Conservation (phyloP, 768 basidiomycete species). For the Paxillus involutus region DNA sequence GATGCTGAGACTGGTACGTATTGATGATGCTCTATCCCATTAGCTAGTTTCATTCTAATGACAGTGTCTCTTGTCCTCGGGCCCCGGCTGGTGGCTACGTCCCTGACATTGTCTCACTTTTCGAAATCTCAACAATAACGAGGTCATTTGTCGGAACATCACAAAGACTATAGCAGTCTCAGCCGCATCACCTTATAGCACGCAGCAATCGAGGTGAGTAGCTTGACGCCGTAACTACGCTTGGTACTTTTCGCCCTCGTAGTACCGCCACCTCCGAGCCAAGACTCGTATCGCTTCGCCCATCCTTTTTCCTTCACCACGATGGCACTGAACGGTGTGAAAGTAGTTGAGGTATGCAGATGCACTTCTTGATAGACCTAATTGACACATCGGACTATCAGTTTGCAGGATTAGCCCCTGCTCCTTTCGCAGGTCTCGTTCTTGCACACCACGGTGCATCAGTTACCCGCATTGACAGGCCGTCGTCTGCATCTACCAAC, state of each 20-base stretch:
- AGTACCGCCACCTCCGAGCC: background rate
- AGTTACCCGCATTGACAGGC: conserved; percentile 73
- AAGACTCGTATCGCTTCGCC: background rate
- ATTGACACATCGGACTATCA: conserved; percentile 24
- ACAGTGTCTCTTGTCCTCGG: too few relatives aligned
- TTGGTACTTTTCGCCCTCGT: background rate
- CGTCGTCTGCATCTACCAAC: conserved; percentile 39
- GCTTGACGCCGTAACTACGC: too few relatives aligned
- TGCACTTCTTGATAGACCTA: background rate
- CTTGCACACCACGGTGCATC: conserved; percentile 79
- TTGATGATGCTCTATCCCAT: too few relatives aligned
- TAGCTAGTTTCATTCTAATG: too few relatives aligned
- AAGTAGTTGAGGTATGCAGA: conserved; percentile 46
- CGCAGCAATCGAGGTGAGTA: too few relatives aligned
- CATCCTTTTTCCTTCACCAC: background rate
- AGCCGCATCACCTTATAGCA: too few relatives aligned
- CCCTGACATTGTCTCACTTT: too few relatives aligned
- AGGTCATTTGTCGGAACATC: too few relatives aligned
- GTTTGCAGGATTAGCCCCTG: conserved; percentile 85
- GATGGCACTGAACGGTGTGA: conserved; percentile 52
- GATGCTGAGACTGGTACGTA: too few relatives aligned
- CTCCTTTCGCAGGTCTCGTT: conserved; percentile 74
- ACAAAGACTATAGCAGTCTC: too few relatives aligned
- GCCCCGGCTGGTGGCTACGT: too few relatives aligned
- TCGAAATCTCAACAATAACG: too few relatives aligned